Percentiles rank a stretch among this genome's conserved stretches.
phyloP scores from a whole-genome alignment of 257 asterid genomes.

The Solanum arcanum region DNA sequence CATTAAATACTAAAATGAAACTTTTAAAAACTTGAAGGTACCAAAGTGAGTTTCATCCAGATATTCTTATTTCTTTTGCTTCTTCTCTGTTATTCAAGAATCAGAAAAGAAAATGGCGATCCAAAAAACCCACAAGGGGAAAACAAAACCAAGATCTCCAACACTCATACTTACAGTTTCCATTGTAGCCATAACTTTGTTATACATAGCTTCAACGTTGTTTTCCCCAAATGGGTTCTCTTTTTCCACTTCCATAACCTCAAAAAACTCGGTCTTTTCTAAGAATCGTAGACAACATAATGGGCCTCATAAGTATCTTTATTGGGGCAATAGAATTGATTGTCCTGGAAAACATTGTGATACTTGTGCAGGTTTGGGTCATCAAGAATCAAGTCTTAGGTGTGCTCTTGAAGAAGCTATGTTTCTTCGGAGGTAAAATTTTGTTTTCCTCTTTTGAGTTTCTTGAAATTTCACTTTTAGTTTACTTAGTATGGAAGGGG shows the following conservation, averaged over 20 bases:
- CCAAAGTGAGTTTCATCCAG: background rate
- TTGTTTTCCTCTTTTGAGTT: background rate
- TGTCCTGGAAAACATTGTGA: conserved; percentile 99
- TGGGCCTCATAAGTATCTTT: conserved; percentile 57
- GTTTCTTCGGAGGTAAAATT: conserved; percentile 57
- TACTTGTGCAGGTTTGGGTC: conserved; percentile 91
- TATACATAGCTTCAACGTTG: conserved; percentile 47
- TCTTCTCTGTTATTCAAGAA: background rate
- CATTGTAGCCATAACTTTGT: conserved; percentile 38
- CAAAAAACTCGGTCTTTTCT: conserved; percentile 1
- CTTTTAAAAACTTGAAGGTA: background rate
- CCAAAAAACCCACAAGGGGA: conserved; percentile 44
- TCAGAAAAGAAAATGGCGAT: conserved; percentile 42
- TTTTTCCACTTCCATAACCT: conserved; percentile 20
- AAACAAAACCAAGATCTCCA: conserved; percentile 62
- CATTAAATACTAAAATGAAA: background rate
- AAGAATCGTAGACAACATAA: background rate
- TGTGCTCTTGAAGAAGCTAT: conserved; percentile 98
- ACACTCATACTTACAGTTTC: conserved; percentile 28
- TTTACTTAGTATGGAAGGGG: background rate
- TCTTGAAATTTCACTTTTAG: background rate
- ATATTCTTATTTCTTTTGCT: background rate
- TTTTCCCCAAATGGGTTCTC: conserved; percentile 32
- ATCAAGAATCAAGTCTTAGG: conserved; percentile 98
- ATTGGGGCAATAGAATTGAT: conserved; percentile 85